phyloP scores from a whole-genome alignment of 2,329 filamentous ascomycete genomes.

The Dactylellina cionopaga region DNA sequence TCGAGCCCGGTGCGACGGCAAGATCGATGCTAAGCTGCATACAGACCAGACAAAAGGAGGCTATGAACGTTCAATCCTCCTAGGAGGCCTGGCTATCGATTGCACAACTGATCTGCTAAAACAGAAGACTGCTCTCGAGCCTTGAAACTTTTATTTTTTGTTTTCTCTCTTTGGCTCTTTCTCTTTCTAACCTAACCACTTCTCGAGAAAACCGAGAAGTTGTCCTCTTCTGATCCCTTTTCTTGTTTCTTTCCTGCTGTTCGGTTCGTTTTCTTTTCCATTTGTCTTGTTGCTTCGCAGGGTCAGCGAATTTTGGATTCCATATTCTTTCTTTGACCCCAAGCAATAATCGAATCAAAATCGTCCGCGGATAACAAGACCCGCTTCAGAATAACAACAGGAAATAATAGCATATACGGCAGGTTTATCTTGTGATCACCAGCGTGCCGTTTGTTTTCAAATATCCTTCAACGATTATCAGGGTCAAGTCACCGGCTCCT shows the following conservation, averaged over 20 bases:
- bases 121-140: conserved; percentile 35
- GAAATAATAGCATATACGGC: conserved; percentile 17
- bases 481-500: conserved; percentile 19
- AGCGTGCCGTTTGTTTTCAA: background rate
- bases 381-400: background rate
- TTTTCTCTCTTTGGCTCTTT: conserved; percentile 9
- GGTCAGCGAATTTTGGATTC: conserved; percentile 34
- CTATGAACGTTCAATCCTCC: conserved; percentile 12
- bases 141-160: conserved; percentile 17
- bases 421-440: conserved; percentile 11
- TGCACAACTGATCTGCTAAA: conserved; percentile 29
- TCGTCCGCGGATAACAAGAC: background rate
- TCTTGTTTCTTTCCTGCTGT: conserved; percentile 26
- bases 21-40: conserved; percentile 52
- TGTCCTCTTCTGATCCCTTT: conserved; percentile 21
- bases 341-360: conserved; percentile 14
- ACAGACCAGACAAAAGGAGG: conserved; percentile 50
- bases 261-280: conserved; percentile 22
- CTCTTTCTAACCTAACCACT: conserved; percentile 18
- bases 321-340: background rate
- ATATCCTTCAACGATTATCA: background rate
- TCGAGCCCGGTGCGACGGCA: conserved; percentile 51
- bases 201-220: conserved; percentile 17
- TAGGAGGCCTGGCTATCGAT: conserved; percentile 43
- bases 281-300: conserved; percentile 23